Evolutionary conservation across 2,329 filamentous ascomycete species (phyloP).

Genomic region (Fusarium pininemorale): DNA sequence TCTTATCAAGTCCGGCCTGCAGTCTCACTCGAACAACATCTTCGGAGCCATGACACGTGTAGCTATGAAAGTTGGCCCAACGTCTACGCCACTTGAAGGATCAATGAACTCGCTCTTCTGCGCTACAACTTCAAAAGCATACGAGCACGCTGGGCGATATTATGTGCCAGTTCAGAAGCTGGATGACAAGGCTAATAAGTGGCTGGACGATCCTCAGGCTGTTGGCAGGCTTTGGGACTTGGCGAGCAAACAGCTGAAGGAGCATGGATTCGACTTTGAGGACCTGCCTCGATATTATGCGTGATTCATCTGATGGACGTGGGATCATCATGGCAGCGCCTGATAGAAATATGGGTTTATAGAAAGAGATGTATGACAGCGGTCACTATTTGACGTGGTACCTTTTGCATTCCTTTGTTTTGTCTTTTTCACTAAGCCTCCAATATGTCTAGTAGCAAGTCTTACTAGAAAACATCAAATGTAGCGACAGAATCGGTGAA

Average conservation of each 20-base stretch:
- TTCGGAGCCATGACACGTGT: conserved; percentile 26
- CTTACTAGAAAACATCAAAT: too few species aligned
- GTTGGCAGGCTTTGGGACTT: conserved; percentile 22
- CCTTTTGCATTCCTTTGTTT: too few species aligned
- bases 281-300: not conserved
- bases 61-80: conserved; percentile 22
- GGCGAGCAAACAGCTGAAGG: conserved; percentile 4
- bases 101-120: conserved; percentile 37
- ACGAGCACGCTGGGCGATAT: conserved; percentile 16
- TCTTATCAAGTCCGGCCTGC: conserved; percentile 32
- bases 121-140: conserved; percentile 25
- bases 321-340: too few species aligned
- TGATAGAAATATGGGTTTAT: too few species aligned
- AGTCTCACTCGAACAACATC: conserved; percentile 19
- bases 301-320: fast-evolving
- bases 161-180: conserved; percentile 33
- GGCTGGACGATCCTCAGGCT: conserved; percentile 29
- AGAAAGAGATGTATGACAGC: too few species aligned
- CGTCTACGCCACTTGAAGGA: conserved; percentile 27
- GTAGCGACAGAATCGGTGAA: too few species aligned
- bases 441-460: too few species aligned
- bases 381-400: too few species aligned
- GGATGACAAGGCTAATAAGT: conserved; percentile 24
- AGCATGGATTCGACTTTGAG: conserved; percentile 11
- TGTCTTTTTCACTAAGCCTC: too few species aligned